phyloP scores from a whole-genome alignment of 1,284 basidiomycete genomes.

The Porphyrellus sp. region DNA sequence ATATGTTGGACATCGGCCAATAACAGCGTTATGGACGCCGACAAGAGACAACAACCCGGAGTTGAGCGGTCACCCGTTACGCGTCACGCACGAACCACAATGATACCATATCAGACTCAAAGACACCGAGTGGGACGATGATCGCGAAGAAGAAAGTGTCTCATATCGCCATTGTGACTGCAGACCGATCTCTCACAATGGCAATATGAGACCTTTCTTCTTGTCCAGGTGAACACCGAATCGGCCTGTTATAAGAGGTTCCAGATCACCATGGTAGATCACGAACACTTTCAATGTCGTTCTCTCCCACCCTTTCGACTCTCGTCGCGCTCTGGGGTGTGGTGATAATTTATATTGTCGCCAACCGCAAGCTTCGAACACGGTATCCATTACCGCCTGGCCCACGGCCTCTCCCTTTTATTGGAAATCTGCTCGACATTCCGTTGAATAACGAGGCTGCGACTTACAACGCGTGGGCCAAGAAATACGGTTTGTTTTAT shows the following conservation, averaged over 20 bases:
- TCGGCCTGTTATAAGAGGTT: constrained; percentile 24
- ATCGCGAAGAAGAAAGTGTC: too few relatives aligned
- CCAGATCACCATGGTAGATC: constrained; percentile 4
- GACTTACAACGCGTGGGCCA: constrained; percentile 35
- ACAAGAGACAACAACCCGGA: too few relatives aligned
- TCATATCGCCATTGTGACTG: too few relatives aligned
- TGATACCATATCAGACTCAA: too few relatives aligned
- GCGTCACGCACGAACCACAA: too few relatives aligned
- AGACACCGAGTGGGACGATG: too few relatives aligned
- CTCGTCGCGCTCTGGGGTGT: constrained; percentile 27
- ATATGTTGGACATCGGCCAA: too few relatives aligned
- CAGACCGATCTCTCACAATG: too few relatives aligned
- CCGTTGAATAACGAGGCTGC: constrained; percentile 30
- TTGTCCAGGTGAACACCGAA: constrained; percentile 19
- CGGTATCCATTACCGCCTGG: constrained; percentile 31
- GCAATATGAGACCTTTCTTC: too few relatives aligned
- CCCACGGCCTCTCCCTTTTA: constrained; percentile 32
- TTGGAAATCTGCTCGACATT: constrained; percentile 34
- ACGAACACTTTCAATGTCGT: constrained; percentile 15
- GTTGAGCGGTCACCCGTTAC: too few relatives aligned
- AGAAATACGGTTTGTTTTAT: constrained; percentile 30
- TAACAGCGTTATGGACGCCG: too few relatives aligned
- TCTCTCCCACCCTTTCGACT: constrained; percentile 15
- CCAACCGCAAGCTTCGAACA: constrained; percentile 12
- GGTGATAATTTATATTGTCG: constrained; percentile 21